Evolutionary conservation across 2,329 filamentous ascomycete species (phyloP).

Genomic region (Microdochium nivale): DNA sequence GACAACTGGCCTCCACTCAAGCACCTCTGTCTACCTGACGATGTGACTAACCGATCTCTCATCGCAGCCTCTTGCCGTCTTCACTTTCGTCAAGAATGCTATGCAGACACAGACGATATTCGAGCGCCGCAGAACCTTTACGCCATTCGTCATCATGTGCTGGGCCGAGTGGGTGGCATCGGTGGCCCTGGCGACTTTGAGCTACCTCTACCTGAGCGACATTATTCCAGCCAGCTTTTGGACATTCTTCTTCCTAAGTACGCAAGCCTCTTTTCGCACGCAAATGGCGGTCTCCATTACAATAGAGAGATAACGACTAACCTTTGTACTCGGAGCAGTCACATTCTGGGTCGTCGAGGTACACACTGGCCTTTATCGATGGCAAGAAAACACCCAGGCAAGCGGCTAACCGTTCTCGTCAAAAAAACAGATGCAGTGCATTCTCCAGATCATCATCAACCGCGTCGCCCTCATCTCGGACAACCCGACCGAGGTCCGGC

Average conservation of each 20-base stretch:
- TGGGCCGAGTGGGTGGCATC: neutral
- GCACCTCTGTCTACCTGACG: neutral
- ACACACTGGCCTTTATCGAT: neutral
- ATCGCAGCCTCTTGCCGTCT: neutral
- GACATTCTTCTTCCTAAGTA: neutral
- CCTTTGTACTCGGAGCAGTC: neutral
- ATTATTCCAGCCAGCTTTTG: neutral
- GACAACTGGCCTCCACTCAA: too few relatives aligned
- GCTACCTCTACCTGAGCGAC: neutral
- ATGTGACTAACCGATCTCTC: neutral
- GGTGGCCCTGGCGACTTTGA: neutral
- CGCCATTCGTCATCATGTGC: neutral
- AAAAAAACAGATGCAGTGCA: neutral
- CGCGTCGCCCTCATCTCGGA: neutral
- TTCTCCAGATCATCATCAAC: slow-evolving; percentile 1
- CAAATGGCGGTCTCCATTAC: neutral
- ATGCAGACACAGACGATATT: neutral
- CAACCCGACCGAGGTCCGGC: neutral
- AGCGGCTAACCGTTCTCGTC: neutral
- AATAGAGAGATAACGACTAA: neutral
- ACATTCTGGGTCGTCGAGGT: neutral
- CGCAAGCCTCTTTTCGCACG: neutral
- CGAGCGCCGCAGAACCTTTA: neutral
- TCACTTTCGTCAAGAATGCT: neutral
- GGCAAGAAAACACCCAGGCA: neutral